These are phyloP conservation scores for Sugiyamaella floridensis DNA, from an alignment of 805 yeast species.

Conservation along the genomic window DNA sequence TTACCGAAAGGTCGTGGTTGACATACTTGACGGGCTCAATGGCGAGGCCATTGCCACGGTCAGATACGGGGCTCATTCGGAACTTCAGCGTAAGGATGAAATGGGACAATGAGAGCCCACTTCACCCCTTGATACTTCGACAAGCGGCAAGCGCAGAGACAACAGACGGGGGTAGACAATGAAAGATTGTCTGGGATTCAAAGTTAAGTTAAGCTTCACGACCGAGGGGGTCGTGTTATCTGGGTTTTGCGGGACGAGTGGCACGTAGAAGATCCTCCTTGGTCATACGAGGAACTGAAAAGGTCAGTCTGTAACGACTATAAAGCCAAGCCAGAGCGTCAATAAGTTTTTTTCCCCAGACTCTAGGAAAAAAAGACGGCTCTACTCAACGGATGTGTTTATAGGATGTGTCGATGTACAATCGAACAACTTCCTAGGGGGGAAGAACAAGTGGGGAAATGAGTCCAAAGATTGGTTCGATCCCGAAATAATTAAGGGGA, in stretches of 20 bases:
- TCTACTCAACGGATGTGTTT: background rate
- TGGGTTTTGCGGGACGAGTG: constrained; percentile 32
- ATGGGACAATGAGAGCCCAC: background rate
- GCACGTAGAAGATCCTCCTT: constrained; percentile 32
- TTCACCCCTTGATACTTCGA: constrained; percentile 1
- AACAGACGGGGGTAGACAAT: background rate
- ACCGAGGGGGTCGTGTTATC: constrained; percentile 24
- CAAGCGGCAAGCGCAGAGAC: constrained; percentile 9
- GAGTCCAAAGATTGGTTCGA: background rate
- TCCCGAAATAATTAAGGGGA: background rate
- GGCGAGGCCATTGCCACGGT: background rate
- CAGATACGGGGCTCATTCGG: background rate
- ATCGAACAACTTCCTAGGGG: background rate
- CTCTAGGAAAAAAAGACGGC: constrained; percentile 1
- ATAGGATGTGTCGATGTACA: background rate
- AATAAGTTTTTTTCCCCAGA: constrained; percentile 3
- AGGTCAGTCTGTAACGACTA: constrained; percentile 1
- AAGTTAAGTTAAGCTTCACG: background rate
- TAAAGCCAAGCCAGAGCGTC: constrained; percentile 4
- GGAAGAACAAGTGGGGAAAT: background rate
- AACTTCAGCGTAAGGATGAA: background rate
- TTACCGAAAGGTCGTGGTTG: constrained; percentile 72
- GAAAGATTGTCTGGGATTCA: background rate
- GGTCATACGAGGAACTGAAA: constrained; percentile 26
- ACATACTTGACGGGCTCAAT: constrained; percentile 36